phyloP scores from a whole-genome alignment of 345 rosid species.

The Punica granatum region DNA sequence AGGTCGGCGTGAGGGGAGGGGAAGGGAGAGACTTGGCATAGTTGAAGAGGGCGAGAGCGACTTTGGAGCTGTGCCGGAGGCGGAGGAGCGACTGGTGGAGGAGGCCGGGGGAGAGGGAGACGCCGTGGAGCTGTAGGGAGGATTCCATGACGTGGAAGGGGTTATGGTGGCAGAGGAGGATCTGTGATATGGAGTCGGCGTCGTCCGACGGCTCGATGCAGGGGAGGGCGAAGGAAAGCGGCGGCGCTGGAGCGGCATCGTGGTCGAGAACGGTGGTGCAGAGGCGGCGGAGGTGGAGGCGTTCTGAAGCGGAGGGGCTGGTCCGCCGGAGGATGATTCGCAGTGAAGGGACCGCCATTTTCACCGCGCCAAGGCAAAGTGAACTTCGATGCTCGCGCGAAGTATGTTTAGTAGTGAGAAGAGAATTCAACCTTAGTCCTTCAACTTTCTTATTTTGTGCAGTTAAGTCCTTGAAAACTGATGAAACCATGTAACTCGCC shows the following conservation, averaged over 20 bases:
- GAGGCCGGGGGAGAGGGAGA: slow-evolving; percentile 48
- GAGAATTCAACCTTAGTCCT: background rate
- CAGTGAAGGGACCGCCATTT: slow-evolving; percentile 1
- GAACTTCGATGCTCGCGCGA: background rate
- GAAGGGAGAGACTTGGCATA: slow-evolving; percentile 43
- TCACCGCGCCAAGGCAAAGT: background rate
- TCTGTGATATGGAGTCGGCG: slow-evolving; percentile 58
- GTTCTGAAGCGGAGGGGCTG: background rate
- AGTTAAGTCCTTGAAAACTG: no score
- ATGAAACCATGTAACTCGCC: no score
- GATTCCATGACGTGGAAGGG: slow-evolving; percentile 83
- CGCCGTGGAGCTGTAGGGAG: slow-evolving; percentile 68
- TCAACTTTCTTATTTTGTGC: background rate
- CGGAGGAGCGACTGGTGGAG: slow-evolving; percentile 85
- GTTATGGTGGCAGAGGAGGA: slow-evolving; percentile 69
- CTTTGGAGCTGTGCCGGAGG: slow-evolving; percentile 67
- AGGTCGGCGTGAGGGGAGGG: slow-evolving; percentile 19
- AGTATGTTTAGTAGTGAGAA: background rate
- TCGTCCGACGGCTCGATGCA: slow-evolving; percentile 46
- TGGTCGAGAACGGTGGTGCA: background rate
- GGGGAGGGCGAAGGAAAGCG: slow-evolving; percentile 28
- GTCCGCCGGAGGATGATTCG: background rate
- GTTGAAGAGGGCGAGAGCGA: slow-evolving; percentile 55
- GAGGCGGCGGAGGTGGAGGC: slow-evolving; percentile 17
- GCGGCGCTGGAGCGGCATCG: slow-evolving; percentile 7